Evolutionary conservation across 768 basidiomycete genomes (phyloP), one percentile per base, ranked within the genome.

Genomic region (Glaciozyma martinii): DNA sequence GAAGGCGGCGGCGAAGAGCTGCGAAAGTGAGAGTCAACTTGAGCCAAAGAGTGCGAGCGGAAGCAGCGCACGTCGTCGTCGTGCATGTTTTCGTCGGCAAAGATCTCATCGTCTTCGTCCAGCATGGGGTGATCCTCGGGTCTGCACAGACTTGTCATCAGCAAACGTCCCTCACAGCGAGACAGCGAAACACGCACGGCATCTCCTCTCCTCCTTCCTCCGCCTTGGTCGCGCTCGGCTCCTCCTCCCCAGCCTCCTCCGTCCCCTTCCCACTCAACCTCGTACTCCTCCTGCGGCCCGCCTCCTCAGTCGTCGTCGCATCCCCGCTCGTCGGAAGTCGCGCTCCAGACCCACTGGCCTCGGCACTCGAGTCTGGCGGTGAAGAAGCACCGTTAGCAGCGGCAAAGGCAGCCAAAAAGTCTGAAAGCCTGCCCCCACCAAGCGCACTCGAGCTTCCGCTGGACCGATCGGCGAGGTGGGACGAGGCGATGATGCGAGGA

Each of bases 401-500:
- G 16, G 78, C 85, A 62, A 93, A 80, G 21, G 91, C 87, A n/a
- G 92, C 90, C 55, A 95, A 83, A 86, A 94, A 91, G 56, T 86
- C 86, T 15, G 88, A 87, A 32, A 94, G 77, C 19, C 91, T 83
- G 50, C 76, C 66, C 52, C 54, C 64, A 13, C 49, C 64, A 16
- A 8, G 42, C 30, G 6, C 56, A 29, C 44, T 54, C 56, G 44
- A 62, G 12, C 29, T 72, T 21, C n/a, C 53, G 43, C 21, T 59
- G 54, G 23, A 55, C 61, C 64, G 74, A 66, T 55, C 77, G 56
- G 69, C 73, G 56, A 56, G 29, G 0, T 64, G 59, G 21, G 67
- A 54, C 1, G 74, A 75, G 0, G 89, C 89, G 9, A 90, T 80
- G 40, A 95, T 86, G 5, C 90, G 83, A 30, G 94, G 94, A 1